Conservation (phyloP, 2,329 filamentous ascomycete species). For the Ophiostoma sp. region DNA sequence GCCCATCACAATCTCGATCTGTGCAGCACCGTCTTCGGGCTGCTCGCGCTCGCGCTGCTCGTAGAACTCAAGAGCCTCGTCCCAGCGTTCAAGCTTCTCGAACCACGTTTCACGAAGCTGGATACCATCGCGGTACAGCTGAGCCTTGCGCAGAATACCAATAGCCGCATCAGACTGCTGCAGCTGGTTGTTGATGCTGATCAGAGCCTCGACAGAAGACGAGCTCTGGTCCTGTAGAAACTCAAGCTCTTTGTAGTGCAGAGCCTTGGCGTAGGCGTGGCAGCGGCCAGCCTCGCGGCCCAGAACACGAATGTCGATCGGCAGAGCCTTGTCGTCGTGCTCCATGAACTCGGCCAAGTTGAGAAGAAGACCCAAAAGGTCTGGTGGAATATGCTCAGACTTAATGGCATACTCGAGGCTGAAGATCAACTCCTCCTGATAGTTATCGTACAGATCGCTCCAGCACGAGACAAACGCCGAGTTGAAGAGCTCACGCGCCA, state of each 20-base stretch:
- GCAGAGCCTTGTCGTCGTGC: constrained; percentile 95
- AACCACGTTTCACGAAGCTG: constrained; percentile 98
- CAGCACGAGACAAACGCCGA: constrained; percentile 98
- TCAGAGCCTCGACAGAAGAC: constrained; percentile 90
- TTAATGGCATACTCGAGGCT: constrained; percentile 95
- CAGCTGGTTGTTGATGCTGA: constrained; percentile 98
- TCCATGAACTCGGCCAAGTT: constrained; percentile 99
- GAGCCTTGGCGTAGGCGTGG: constrained; percentile 93
- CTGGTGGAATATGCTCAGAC: constrained; percentile 90
- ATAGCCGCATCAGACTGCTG: constrained; percentile 98
- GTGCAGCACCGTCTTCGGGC: constrained; percentile 50
- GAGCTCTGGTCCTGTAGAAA: constrained; percentile 97
- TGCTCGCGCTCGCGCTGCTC: constrained; percentile 75
- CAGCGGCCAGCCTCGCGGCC: constrained; percentile 94
- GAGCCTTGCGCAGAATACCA: constrained; percentile 91
- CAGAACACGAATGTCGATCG: constrained; percentile 91
- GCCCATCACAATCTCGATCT: constrained; percentile 95
- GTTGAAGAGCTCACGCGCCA: constrained; percentile 94
- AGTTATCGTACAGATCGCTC: constrained; percentile 95
- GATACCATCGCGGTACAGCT: constrained; percentile 87
- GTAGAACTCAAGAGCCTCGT: constrained; percentile 89
- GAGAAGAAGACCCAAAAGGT: constrained; percentile 86
- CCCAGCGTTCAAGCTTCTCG: constrained; percentile 96
- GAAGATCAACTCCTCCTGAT: constrained; percentile 90
- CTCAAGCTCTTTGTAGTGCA: constrained; percentile 98